phyloP scores from a whole-genome alignment of 345 rosid genomes.

The Crucihimalaya himalaica region DNA sequence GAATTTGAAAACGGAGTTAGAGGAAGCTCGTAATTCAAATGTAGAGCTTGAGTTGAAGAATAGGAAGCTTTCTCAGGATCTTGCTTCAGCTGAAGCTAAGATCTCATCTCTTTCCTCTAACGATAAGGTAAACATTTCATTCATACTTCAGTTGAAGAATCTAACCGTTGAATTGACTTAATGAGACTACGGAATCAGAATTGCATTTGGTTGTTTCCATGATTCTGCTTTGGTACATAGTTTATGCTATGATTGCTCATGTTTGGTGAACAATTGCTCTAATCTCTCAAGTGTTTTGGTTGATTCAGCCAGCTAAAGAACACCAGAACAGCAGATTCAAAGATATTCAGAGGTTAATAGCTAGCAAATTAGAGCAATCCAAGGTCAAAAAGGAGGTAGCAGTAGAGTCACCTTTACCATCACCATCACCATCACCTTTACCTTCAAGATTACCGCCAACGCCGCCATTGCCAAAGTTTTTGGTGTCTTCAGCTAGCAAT shows the following conservation, averaged over 20 bases:
- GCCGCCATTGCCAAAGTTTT: slow-evolving; percentile 37
- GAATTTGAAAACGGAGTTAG: slow-evolving; percentile 58
- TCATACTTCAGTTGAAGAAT: background rate
- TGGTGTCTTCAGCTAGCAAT: slow-evolving; percentile 35
- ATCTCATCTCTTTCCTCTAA: slow-evolving; percentile 49
- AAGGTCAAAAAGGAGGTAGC: slow-evolving; percentile 48
- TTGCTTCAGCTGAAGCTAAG: slow-evolving; percentile 64
- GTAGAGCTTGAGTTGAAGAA: slow-evolving; percentile 55
- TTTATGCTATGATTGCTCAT: background rate
- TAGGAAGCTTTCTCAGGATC: slow-evolving; percentile 59
- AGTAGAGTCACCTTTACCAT: slow-evolving; percentile 39
- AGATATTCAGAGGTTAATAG: slow-evolving; percentile 74
- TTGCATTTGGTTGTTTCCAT: background rate
- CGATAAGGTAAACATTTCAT: slow-evolving; percentile 47
- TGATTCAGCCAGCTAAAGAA: slow-evolving; percentile 48
- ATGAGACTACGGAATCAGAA: background rate
- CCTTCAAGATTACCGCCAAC: slow-evolving; percentile 25
- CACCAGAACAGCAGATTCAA: slow-evolving; percentile 56
- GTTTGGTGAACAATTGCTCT: background rate
- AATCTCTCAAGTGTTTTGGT: slow-evolving; percentile 26
- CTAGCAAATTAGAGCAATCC: slow-evolving; percentile 63
- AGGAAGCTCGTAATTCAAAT: slow-evolving; percentile 57
- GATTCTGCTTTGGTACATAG: background rate
- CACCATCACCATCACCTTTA: slow-evolving; percentile 24
- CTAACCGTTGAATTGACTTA: slow-evolving; percentile 1